Evolutionary conservation across 768 basidiomycete species (phyloP), one percentile per base, ranked within the genome.

Genomic region (Lyophyllum semitale): DNA sequence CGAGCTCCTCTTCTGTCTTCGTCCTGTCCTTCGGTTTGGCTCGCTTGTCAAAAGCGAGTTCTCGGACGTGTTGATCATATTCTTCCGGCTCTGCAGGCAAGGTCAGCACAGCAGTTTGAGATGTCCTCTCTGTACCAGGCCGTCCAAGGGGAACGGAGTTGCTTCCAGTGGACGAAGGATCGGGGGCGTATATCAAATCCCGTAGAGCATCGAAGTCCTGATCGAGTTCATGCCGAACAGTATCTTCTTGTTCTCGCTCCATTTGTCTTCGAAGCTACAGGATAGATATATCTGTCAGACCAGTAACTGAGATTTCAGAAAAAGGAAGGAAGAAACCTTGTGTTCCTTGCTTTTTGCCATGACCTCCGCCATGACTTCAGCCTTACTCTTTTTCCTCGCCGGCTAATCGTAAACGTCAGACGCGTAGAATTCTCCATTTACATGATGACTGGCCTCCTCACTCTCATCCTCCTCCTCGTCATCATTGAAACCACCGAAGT

Each of bases 321-420:
- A 52, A 32, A 11, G n/a, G 33, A n/a, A 27, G 27, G 12, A 1
- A 51, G 12, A 23, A 62, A 93, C 96, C 78, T 96, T 98, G 75
- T 98, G 86, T 47, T 87, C 85, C 72, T 99, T 99, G 73, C 93
- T 95, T 73, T 98, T 99, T 1, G 93, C 91, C 42, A 99, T 93
- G 30, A 99, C 91, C 69, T 99, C 97, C 0, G 91, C 84, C 97
- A 99, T 98, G 57, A 98, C 92, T 66, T 99, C 95, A 1, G 91
- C 88, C 71, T 96, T 97, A 4, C 88, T 84, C 73, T 92, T 96
- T 72, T 96, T 97, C 55, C 87, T 78, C 43, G 83, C 83, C 8
- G 89, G 89, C 91, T 95, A 55, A 13, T 38, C 8, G 45, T 33
- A 7, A 29, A 29, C 22, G 25, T 53, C 17, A 48, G 47, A 9